Conservation (phyloP, 176 grass and related monocot species). For the Pontederia paniculata region DNA sequence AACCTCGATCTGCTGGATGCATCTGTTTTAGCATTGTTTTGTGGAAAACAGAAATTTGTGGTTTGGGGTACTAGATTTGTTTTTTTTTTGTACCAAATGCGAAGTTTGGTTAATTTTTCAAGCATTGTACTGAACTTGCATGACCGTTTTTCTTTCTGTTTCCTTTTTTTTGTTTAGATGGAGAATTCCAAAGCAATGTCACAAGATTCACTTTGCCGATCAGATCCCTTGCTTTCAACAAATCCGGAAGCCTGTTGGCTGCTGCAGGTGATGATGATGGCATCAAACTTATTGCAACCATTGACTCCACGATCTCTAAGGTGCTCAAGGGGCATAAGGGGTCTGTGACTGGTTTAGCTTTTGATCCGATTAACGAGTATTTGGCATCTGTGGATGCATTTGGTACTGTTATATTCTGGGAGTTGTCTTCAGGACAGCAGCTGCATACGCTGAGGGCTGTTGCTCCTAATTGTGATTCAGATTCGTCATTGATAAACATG, state of each 20-base stretch:
- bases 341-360: slow-evolving; percentile 47
- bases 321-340: slow-evolving; percentile 95
- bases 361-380: slow-evolving; percentile 77
- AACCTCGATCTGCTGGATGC: too few species aligned
- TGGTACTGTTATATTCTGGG: slow-evolving; percentile 78
- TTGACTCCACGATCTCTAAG: slow-evolving; percentile 83
- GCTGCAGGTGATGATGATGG: slow-evolving; percentile 89
- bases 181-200: slow-evolving; percentile 76
- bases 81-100: too few species aligned
- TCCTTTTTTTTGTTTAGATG: slow-evolving; percentile 29
- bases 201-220: slow-evolving; percentile 81
- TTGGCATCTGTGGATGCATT: slow-evolving; percentile 70
- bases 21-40: too few species aligned
- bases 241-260: slow-evolving; percentile 57
- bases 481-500: slow-evolving; percentile 35
- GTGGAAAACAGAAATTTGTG: too few species aligned
- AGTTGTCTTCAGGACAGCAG: slow-evolving; percentile 44
- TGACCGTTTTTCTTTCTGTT: not conserved
- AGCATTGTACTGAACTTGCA: not conserved
- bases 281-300: slow-evolving; percentile 79
- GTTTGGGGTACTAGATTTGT: too few species aligned
- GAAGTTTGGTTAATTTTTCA: not conserved
- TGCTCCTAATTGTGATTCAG: slow-evolving; percentile 53
- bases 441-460: slow-evolving; percentile 40
- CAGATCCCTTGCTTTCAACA: slow-evolving; percentile 71